Evolutionary conservation across 208 protist genomes (phyloP).

Genomic region (Crithidia acanthocephali): DNA sequence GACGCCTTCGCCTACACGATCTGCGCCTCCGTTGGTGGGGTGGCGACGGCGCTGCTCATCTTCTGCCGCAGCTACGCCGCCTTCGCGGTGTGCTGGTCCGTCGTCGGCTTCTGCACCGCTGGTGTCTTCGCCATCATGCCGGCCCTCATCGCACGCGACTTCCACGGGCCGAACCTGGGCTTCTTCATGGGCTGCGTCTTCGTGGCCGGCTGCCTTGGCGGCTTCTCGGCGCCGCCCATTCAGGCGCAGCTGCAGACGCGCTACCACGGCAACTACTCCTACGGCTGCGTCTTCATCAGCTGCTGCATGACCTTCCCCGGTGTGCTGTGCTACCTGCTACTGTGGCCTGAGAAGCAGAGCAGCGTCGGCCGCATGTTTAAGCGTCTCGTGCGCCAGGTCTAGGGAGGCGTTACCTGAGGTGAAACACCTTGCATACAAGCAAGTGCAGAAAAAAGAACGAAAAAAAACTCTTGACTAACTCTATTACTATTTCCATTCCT

Average conservation of each 20-base stretch:
- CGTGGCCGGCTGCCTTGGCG: slow-evolving; percentile 70
- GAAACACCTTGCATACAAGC: background rate
- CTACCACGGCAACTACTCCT: slow-evolving; percentile 78
- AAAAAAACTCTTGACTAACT: background rate
- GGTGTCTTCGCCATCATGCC: slow-evolving; percentile 88
- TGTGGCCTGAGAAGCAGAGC: slow-evolving; percentile 66
- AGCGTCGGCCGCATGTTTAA: slow-evolving; percentile 26
- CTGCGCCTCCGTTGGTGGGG: slow-evolving; percentile 54
- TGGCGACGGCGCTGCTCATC: slow-evolving; percentile 45
- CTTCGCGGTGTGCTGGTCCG: slow-evolving; percentile 56
- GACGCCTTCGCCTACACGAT: slow-evolving; percentile 67
- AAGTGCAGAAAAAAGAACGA: background rate
- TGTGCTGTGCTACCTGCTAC: slow-evolving; percentile 61
- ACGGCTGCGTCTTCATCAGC: slow-evolving; percentile 82
- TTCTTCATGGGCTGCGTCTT: slow-evolving; percentile 82
- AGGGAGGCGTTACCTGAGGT: background rate
- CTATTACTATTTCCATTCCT: slow-evolving; percentile 4
- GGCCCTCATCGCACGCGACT: slow-evolving; percentile 60
- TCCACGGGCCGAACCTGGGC: slow-evolving; percentile 83
- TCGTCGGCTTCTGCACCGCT: slow-evolving; percentile 84
- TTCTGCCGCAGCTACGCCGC: slow-evolving; percentile 74
- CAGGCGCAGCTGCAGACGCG: slow-evolving; percentile 65
- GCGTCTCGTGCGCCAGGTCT: slow-evolving; percentile 12
- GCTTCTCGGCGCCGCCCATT: slow-evolving; percentile 77
- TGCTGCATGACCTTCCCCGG: slow-evolving; percentile 61